Percentiles rank a stretch among this genome's conserved stretches.
Conservation (phyloP, 2,329 filamentous ascomycete species). For the Aspergillus piperis region DNA sequence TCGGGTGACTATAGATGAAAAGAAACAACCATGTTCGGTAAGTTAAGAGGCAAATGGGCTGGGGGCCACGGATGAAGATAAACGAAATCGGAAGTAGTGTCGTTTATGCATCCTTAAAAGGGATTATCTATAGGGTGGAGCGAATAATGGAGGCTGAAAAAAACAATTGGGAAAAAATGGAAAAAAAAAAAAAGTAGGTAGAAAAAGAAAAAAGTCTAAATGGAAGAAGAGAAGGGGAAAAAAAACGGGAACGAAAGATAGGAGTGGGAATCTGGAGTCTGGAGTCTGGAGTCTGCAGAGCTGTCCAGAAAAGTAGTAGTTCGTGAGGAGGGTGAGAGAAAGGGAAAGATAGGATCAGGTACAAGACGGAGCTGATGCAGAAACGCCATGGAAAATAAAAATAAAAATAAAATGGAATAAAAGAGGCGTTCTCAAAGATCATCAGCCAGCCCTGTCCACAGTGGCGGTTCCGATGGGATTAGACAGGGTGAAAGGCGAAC, state of each 20-base stretch:
- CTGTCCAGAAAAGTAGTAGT: too few species aligned
- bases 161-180: slow-evolving; percentile 13
- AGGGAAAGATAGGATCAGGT: slow-evolving; percentile 1
- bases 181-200: slow-evolving; percentile 5
- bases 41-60: neutral
- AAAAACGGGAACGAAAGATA: neutral
- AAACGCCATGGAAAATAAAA: neutral
- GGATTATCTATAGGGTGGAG: neutral
- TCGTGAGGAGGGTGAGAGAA: neutral
- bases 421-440: neutral
- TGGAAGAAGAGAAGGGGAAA: neutral
- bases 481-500: neutral
- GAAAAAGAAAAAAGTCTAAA: neutral
- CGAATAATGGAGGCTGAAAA: slow-evolving; percentile 7
- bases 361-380: neutral
- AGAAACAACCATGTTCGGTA: neutral
- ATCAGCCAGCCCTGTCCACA: slow-evolving; percentile 13
- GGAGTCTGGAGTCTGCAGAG: too few species aligned
- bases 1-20: neutral
- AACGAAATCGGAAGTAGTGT: neutral
- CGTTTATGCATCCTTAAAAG: slow-evolving; percentile 4
- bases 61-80: neutral
- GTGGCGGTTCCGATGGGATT: slow-evolving; percentile 12
- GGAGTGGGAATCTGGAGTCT: neutral
- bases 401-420: too few species aligned